Evolutionary conservation across 1,139 yeast species (phyloP), one percentile per base, ranked within the genome.

Genomic region (Magnusiomyces paraingens): DNA sequence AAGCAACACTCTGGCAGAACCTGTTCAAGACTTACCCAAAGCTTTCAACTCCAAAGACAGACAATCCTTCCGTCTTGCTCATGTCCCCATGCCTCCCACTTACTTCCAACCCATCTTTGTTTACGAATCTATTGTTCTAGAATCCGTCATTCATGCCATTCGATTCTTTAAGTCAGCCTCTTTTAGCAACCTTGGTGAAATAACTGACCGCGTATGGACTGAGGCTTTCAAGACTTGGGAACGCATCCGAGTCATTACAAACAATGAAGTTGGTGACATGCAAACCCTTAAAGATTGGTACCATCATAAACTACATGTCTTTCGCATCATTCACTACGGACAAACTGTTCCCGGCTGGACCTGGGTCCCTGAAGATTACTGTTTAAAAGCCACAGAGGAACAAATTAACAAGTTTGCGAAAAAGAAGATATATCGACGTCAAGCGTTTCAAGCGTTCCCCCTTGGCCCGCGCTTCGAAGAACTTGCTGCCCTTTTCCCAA

Each of bases 251-350:
- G 21, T 32, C 6, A 47, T 47, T 38, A 47, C 50, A 8, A 47
- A 47, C 17, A 47, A 47, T 20, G 43, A 47, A 38, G 38, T 47
- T 47, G 50, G 50, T 5, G 50, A 47, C 5, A 12, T 47, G 17
- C 42, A 47, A 38, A 47, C 50, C 21, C 38, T 47, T 8, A 47
- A 47, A 20, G 50, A 47, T 36, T 47, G 50, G 50, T 47, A 47
- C n/a, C 50, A 42, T 11, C 50, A 47, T 14, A 47, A 47, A 38
- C 35, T 47, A 6, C 50, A 47, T 39, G 50, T 47, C 32, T 47
- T 47, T 47, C 50, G 50, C 10, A 47, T 47, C 17, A 47, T 47
- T 26, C 42, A 47, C 17, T 47, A 47, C n/a, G 50, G 50, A 17
- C 38, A 47, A 47, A 47, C 50, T 6, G 50, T 47, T 2, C 50